These are phyloP conservation scores for Pseudogymnoascus sp. DNA, from an alignment of 2,329 filamentous ascomycete species.

Conservation along the genomic window DNA sequence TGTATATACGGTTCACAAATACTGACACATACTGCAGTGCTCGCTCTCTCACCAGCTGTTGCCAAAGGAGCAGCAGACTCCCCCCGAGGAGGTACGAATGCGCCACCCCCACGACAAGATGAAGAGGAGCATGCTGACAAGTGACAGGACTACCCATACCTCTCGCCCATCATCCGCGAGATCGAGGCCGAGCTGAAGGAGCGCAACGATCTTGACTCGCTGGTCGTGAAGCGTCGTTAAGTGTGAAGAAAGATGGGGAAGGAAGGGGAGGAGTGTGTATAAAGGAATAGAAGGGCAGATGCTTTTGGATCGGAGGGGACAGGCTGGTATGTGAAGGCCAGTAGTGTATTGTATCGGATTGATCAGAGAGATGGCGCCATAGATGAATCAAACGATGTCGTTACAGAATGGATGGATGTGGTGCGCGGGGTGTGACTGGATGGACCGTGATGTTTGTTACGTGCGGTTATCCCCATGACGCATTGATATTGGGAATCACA, in stretches of 20 bases:
- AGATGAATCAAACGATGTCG: constrained; percentile 1
- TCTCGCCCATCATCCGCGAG: constrained; percentile 58
- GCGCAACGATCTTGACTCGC: constrained; percentile 58
- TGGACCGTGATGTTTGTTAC: not conserved
- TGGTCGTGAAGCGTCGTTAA: constrained; percentile 42
- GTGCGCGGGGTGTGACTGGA: not conserved
- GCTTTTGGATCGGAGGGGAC: not conserved
- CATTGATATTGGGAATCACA: not conserved
- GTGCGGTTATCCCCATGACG: not conserved
- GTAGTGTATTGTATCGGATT: constrained; percentile 3
- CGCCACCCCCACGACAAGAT: constrained; percentile 9
- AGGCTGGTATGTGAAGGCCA: not conserved
- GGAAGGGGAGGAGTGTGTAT: not conserved
- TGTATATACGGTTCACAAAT: not conserved
- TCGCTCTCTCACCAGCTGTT: constrained; percentile 56
- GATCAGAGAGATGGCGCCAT: not conserved
- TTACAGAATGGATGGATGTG: not conserved
- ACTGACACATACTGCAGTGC: constrained; percentile 30
- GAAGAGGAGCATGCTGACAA: constrained; percentile 13
- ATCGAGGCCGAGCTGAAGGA: constrained; percentile 61
- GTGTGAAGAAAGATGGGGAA: not conserved
- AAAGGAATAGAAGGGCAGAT: not conserved
- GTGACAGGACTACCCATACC: constrained; percentile 55
- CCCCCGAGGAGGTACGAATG: constrained; percentile 51
- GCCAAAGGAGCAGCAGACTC: constrained; percentile 57